These are phyloP conservation scores for Dalbergia cochinchinensis DNA, from an alignment of 306 rosid species.

Conservation along the genomic window DNA sequence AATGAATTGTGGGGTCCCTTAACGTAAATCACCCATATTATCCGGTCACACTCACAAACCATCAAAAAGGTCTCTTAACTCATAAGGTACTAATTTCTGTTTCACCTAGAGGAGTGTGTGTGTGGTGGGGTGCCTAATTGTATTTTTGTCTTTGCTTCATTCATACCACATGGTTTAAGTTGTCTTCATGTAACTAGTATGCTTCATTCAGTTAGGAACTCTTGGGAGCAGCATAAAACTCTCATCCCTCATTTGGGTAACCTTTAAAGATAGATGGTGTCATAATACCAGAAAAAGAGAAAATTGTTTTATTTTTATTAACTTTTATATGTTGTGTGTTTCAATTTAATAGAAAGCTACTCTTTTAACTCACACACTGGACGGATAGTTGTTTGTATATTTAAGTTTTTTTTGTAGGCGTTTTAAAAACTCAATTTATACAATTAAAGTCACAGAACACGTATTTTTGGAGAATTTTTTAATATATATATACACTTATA, in stretches of 20 bases:
- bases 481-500: too few species aligned
- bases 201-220: background rate
- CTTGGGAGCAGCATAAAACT: background rate
- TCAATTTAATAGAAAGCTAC: too few species aligned
- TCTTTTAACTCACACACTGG: too few species aligned
- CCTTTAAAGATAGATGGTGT: background rate
- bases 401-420: too few species aligned
- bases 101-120: constrained; percentile 27
- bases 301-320: too few species aligned
- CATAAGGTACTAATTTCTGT: constrained; percentile 24
- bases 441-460: too few species aligned
- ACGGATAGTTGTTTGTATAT: too few species aligned
- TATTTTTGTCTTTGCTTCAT: background rate
- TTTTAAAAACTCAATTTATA: too few species aligned
- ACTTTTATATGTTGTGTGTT: too few species aligned
- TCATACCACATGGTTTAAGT: constrained; percentile 3
- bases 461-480: too few species aligned
- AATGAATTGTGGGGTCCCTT: constrained; percentile 17
- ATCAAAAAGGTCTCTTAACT: constrained; percentile 2
- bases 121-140: background rate
- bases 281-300: too few species aligned
- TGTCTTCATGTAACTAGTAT: background rate
- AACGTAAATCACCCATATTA: constrained; percentile 23
- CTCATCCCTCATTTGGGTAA: background rate
- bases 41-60: constrained; percentile 14